A percentile compares a stretch with the other conserved stretches of the same genome.
Conservation (phyloP, 352 stramenopile genomes). For the Globisporangium iwayamae region DNA sequence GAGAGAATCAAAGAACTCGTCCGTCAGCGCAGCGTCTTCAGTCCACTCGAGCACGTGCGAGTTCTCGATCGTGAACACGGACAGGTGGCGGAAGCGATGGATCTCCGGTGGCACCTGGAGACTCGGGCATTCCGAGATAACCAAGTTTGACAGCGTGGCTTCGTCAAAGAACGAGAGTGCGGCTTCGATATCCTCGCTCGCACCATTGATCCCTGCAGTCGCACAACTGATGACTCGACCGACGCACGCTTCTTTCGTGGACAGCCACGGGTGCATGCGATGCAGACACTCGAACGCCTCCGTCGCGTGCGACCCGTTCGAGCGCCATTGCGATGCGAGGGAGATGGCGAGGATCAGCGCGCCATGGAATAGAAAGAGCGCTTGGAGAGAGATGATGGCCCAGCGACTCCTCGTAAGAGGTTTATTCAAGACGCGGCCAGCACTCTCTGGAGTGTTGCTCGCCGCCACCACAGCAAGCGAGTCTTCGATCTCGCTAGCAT, state of each 20-base stretch:
- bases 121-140: not conserved
- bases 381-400: not conserved
- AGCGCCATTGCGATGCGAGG: not conserved
- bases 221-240: slow-evolving; percentile 6
- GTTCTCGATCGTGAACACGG: slow-evolving; percentile 1
- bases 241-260: slow-evolving; percentile 8
- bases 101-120: slow-evolving; percentile 8
- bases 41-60: slow-evolving; percentile 7
- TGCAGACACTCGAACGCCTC: slow-evolving; percentile 1
- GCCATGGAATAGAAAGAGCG: slow-evolving; percentile 4
- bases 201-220: not conserved
- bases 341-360: slow-evolving; percentile 6
- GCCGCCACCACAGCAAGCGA: not conserved
- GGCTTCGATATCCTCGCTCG: not conserved
- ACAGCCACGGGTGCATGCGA: slow-evolving; percentile 10
- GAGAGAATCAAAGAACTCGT: not conserved
- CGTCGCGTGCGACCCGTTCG: not conserved
- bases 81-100: slow-evolving; percentile 8
- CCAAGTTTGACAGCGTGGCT: not conserved
- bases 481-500: not conserved
- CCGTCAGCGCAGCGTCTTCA: not conserved
- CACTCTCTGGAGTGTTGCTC: not conserved
- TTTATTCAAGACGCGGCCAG: not conserved
- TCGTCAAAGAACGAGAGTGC: slow-evolving; percentile 3
- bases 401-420: not conserved